Percentiles rank a stretch among this genome's conserved stretches.
phyloP scores from a whole-genome alignment of 495 filamentous ascomycete species.

The Aspergillus bridgeri region DNA sequence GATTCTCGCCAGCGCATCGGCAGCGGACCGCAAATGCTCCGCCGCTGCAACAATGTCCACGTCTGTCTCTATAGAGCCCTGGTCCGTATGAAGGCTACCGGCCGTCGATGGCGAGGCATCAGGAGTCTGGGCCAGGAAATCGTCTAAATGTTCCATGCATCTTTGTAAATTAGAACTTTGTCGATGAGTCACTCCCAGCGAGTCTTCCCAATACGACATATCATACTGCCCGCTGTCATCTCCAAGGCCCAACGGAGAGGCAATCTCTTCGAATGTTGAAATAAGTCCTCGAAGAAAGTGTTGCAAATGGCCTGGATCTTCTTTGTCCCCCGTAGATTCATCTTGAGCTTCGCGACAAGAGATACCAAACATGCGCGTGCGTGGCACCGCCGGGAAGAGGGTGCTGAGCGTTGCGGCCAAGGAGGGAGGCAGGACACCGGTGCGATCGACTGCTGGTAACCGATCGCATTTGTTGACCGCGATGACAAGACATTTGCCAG shows the following conservation, averaged over 20 bases:
- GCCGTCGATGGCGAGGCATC: background rate
- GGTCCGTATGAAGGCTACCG: slow-evolving; percentile 28
- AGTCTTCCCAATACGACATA: slow-evolving; percentile 68
- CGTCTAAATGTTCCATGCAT: slow-evolving; percentile 65
- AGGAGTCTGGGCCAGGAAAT: slow-evolving; percentile 54
- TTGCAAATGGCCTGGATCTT: slow-evolving; percentile 65
- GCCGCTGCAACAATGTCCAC: slow-evolving; percentile 91
- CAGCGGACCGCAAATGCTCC: slow-evolving; percentile 80
- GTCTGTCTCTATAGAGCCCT: slow-evolving; percentile 35
- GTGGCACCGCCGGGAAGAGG: slow-evolving; percentile 36
- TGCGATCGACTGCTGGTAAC: slow-evolving; percentile 23
- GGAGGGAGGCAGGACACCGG: slow-evolving; percentile 13
- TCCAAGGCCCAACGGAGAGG: slow-evolving; percentile 48
- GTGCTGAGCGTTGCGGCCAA: slow-evolving; percentile 22
- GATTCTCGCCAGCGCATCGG: slow-evolving; percentile 74
- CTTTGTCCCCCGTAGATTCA: slow-evolving; percentile 3
- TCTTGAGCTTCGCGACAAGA: slow-evolving; percentile 58
- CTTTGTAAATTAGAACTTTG: slow-evolving; percentile 76
- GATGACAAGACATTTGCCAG: slow-evolving; percentile 61
- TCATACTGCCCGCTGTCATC: slow-evolving; percentile 38
- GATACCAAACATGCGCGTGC: slow-evolving; percentile 55
- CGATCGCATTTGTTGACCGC: slow-evolving; percentile 82
- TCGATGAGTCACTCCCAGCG: slow-evolving; percentile 84
- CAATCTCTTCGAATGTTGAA: slow-evolving; percentile 68
- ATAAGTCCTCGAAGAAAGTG: slow-evolving; percentile 64